Evolutionary conservation across 2,329 filamentous ascomycete genomes (phyloP).

Genomic region (Pochonia chlamydosporia): DNA sequence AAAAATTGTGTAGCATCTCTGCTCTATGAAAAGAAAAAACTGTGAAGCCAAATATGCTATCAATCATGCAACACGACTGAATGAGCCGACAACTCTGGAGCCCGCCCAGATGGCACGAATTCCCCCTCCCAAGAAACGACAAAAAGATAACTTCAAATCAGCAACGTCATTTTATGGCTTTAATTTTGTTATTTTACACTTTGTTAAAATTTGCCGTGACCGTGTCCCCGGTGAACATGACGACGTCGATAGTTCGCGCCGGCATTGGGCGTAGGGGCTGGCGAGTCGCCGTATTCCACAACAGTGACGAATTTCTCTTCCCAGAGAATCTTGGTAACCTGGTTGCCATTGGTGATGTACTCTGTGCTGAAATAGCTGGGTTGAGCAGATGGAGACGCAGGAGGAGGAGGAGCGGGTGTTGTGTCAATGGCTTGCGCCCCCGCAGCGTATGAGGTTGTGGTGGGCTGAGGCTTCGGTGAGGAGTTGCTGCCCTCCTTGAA

Average conservation of each 20-base stretch:
- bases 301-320: constrained; percentile 50
- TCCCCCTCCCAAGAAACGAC: constrained; percentile 4
- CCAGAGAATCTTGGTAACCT: constrained; percentile 52
- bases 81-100: constrained; percentile 23
- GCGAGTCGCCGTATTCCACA: constrained; percentile 37
- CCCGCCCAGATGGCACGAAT: constrained; percentile 28
- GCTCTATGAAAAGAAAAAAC: constrained; percentile 20
- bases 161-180: constrained; percentile 12
- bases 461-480: not conserved
- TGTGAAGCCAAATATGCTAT: constrained; percentile 26
- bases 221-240: constrained; percentile 33
- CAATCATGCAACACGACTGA: constrained; percentile 25
- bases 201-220: constrained; percentile 22
- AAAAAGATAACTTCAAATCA: constrained; percentile 6
- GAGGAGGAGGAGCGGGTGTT: constrained; percentile 11
- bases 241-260: constrained; percentile 20
- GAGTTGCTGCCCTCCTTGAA: constrained; percentile 27
- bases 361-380: constrained; percentile 41
- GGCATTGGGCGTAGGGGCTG: constrained; percentile 25
- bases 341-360: constrained; percentile 42
- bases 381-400: constrained; percentile 20
- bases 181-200: constrained; percentile 8
- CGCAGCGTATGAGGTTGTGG: not conserved
- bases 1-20: constrained; percentile 21
- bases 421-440: not conserved